A percentile compares a stretch with the other conserved stretches of the same genome.
These are phyloP conservation scores for Arabidopsis suecica DNA, from an alignment of 345 rosid genomes.

Conservation along the genomic window DNA sequence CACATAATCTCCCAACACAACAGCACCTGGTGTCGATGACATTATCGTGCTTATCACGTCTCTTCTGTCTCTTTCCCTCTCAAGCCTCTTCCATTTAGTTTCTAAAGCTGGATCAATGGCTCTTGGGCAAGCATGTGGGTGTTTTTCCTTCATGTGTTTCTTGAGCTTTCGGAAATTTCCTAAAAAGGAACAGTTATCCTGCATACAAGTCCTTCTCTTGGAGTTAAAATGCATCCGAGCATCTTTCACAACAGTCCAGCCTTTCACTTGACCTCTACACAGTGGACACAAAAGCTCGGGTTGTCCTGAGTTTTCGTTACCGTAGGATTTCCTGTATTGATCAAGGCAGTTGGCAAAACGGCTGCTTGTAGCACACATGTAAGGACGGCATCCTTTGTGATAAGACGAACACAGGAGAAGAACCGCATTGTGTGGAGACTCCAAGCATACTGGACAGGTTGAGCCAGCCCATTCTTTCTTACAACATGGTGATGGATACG, in stretches of 20 bases:
- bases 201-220: constrained; percentile 81
- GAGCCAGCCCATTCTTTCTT: constrained; percentile 71
- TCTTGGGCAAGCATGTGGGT: constrained; percentile 76
- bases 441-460: constrained; percentile 76
- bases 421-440: constrained; percentile 87
- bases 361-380: constrained; percentile 90
- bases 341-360: constrained; percentile 88
- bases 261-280: constrained; percentile 91
- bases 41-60: constrained; percentile 79
- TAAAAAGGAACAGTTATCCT: constrained; percentile 65
- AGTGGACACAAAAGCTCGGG: constrained; percentile 83
- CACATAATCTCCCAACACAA: constrained; percentile 88
- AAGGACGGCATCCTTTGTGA: constrained; percentile 87
- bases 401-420: constrained; percentile 84
- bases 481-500: constrained; percentile 48
- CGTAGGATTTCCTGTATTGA: constrained; percentile 80
- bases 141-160: constrained; percentile 80
- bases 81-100: constrained; percentile 80
- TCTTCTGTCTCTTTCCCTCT: constrained; percentile 64
- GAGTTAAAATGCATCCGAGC: constrained; percentile 69
- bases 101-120: constrained; percentile 75
- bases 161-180: constrained; percentile 71
- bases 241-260: constrained; percentile 86
- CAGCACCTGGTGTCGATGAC: constrained; percentile 80
- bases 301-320: constrained; percentile 53